Evolutionary conservation across 1,139 yeast species (phyloP).

Genomic region (Ogataea hybrid): DNA sequence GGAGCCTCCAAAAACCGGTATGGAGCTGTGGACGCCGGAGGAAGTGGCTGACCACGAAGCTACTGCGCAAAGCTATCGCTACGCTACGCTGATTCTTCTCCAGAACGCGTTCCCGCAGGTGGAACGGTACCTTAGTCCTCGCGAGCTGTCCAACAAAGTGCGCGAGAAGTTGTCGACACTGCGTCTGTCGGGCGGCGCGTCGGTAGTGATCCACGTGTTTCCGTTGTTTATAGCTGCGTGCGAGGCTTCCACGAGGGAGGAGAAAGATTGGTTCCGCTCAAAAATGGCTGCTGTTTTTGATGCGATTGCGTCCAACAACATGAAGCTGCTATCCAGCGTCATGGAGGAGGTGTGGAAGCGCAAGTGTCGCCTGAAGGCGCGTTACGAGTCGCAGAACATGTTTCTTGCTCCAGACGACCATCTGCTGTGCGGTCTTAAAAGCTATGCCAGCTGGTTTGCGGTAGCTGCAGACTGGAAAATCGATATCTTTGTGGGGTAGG

Average conservation of each 20-base stretch:
- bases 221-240: constrained; percentile 45
- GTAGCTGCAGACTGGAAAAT: constrained; percentile 11
- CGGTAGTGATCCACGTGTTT: constrained; percentile 41
- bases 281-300: constrained; percentile 40
- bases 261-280: constrained; percentile 43
- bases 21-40: neutral
- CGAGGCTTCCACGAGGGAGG: constrained; percentile 42
- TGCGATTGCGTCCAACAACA: constrained; percentile 44
- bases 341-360: constrained; percentile 48
- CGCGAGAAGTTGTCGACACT: constrained; percentile 35
- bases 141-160: constrained; percentile 8
- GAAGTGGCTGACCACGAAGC: constrained; percentile 11
- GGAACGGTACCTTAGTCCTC: neutral
- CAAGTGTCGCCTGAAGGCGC: constrained; percentile 20
- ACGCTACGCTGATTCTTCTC: constrained; percentile 11
- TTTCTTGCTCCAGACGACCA: constrained; percentile 7
- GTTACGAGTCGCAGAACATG: neutral
- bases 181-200: constrained; percentile 37
- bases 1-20: neutral
- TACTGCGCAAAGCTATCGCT: constrained; percentile 12
- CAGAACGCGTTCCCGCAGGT: constrained; percentile 18
- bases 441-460: constrained; percentile 14
- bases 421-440: constrained; percentile 11
- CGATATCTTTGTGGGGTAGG: constrained; percentile 12
- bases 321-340: constrained; percentile 42